A percentile compares a stretch with the other conserved stretches of the same genome.
Conservation (phyloP, 306 rosid species). For the Prunus mume region DNA sequence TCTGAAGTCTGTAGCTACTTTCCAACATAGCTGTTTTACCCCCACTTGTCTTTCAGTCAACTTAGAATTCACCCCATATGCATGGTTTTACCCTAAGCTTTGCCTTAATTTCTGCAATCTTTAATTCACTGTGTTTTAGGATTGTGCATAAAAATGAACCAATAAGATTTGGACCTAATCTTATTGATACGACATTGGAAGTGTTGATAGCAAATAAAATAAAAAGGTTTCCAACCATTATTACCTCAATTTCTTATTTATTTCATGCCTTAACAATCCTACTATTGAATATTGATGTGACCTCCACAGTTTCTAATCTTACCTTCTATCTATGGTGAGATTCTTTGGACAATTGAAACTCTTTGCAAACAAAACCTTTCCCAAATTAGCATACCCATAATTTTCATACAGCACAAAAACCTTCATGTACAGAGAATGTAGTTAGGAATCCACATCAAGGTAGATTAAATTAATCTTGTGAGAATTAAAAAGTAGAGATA, state of each 20-base stretch:
- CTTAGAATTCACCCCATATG: neutral
- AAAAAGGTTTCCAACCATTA: neutral
- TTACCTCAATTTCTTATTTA: neutral
- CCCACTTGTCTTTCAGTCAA: neutral
- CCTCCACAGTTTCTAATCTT: neutral
- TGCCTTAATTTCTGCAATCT: neutral
- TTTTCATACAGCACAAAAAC: neutral
- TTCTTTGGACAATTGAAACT: neutral
- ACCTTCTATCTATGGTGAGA: neutral
- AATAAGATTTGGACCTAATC: neutral
- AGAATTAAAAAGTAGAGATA: neutral
- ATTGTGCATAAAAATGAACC: neutral
- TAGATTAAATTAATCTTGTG: neutral
- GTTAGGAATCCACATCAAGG: neutral
- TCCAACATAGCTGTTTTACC: neutral
- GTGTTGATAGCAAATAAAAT: neutral
- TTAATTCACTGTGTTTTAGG: neutral
- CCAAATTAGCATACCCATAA: neutral
- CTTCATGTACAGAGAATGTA: neutral
- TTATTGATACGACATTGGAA: neutral
- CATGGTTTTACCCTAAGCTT: no score
- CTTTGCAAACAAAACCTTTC: neutral
- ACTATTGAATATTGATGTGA: neutral
- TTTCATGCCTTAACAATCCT: neutral
- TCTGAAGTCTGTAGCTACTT: neutral